Base-by-base conservation (phyloP, 1,284 basidiomycete genomes). In the Pseudozyma thailandica region DNA sequence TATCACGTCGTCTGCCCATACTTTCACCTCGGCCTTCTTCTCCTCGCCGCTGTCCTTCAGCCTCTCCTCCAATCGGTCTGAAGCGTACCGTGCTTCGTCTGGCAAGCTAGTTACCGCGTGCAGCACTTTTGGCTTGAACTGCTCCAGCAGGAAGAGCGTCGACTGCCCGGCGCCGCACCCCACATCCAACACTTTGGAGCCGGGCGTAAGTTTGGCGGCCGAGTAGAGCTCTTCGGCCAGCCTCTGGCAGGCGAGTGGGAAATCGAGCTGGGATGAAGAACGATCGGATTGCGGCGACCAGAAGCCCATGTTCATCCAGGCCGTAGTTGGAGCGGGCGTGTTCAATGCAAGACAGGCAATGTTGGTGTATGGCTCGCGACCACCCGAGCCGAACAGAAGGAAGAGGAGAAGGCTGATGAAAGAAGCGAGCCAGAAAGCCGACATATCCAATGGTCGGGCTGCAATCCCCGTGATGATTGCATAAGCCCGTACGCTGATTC, bases 111-210 rank as follows among this genome's bases (percentile, higher is more conserved):
- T 82, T 18, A 81, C 77, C 18, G 79, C 81, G 41, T 81, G 77
- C 26, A 82, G 47, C 13, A 58, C 47, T 8, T 15, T 23, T 3
- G 80, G 78, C 10, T 33, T 23, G 21, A 31, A 68, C 28, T 51
- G 39, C 12, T 50, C 33, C 13, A 50, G 30, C 37, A 82, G 58
- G 15, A 78, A 50, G 16, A 80, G 72, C 12, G 79, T 62, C 21
- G 80, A 81, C 28, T 82, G 77, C 31, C 81, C 81, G 20, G 62
- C 66, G 1, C 79, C 81, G 44, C 77, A 75, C 13, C 81, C 81
- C 2, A 82, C 76, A 47, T 82, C 81, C 33, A 81, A 53, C 21
- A 82, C 55, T 1, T 53, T 65, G 26, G 62, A 52, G 3, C 55
- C 59, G 7, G 25, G 28, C n/a, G 51, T 50, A 12, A 79, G 37